Evolutionary conservation across 1,284 basidiomycete species (phyloP).

Genomic region (Sporisorium graminicola): DNA sequence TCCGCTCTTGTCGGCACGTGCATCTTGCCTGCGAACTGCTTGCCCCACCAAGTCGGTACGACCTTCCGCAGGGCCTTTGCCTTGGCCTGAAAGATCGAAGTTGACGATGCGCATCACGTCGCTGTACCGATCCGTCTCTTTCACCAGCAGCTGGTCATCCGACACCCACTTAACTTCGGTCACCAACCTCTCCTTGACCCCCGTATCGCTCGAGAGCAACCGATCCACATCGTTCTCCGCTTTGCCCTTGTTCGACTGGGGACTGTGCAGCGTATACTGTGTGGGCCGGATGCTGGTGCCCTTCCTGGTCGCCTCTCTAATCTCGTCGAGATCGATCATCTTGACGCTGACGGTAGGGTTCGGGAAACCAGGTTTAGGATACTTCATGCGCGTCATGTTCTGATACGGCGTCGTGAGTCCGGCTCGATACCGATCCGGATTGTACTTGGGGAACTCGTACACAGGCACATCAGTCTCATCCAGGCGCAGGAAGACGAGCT

Average conservation of each 20-base stretch:
- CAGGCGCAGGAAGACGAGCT: conserved; percentile 85
- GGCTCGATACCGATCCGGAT: conserved; percentile 69
- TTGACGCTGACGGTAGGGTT: conserved; percentile 89
- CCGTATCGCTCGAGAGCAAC: conserved; percentile 74
- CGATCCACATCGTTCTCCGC: conserved; percentile 71
- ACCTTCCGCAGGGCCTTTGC: conserved; percentile 7
- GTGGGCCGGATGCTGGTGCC: conserved; percentile 20
- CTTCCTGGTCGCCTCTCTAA: conserved; percentile 16
- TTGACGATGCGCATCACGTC: conserved; percentile 55
- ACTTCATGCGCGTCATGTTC: conserved; percentile 63
- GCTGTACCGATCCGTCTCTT: conserved; percentile 78
- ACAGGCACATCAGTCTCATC: conserved; percentile 90
- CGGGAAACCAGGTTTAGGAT: conserved; percentile 81
- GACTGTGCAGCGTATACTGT: conserved; percentile 38
- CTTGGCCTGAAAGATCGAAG: conserved; percentile 33
- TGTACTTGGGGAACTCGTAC: conserved; percentile 90
- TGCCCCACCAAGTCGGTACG: conserved; percentile 52
- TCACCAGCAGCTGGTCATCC: conserved; percentile 80
- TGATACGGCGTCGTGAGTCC: conserved; percentile 59
- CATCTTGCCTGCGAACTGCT: conserved; percentile 75
- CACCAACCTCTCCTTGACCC: conserved; percentile 74
- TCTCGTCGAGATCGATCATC: conserved; percentile 71
- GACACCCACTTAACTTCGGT: conserved; percentile 88
- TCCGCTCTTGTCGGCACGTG: conserved; percentile 81
- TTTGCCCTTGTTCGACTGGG: conserved; percentile 26